These are phyloP conservation scores for Warburgia ugandensis DNA, from an alignment of 164 flowering plant species.

Conservation along the genomic window DNA sequence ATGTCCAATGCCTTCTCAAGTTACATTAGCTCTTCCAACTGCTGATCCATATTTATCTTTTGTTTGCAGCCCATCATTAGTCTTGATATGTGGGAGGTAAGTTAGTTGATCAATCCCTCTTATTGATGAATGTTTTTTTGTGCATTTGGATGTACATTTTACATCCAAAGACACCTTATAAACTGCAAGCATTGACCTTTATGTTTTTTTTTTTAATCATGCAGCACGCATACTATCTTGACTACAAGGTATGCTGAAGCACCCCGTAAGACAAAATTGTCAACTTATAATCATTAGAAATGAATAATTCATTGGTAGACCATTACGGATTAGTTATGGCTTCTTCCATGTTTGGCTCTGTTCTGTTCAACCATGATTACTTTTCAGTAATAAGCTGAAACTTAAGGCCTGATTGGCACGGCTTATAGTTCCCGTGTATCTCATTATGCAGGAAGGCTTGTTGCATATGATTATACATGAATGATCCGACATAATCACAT, in stretches of 20 bases:
- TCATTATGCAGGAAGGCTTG: too few relatives aligned
- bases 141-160: not conserved
- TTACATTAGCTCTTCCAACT: not conserved
- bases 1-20: not conserved
- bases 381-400: too few relatives aligned
- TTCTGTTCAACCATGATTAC: too few relatives aligned
- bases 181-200: not conserved
- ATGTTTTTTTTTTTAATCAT: slow-evolving; percentile 15
- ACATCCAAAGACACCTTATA: not conserved
- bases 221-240: slow-evolving; percentile 90
- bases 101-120: not conserved
- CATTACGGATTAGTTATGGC: too few relatives aligned
- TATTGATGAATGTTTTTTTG: not conserved
- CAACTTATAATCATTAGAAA: not conserved
- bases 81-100: slow-evolving; percentile 95
- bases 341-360: not conserved
- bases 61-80: slow-evolving; percentile 71
- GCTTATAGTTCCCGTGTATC: too few relatives aligned
- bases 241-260: slow-evolving; percentile 54
- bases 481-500: too few relatives aligned
- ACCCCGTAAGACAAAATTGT: too few relatives aligned
- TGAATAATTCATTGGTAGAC: too few relatives aligned
- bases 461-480: too few relatives aligned
- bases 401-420: too few relatives aligned
- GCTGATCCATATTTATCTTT: not conserved